Evolutionary conservation across 2,329 filamentous ascomycete genomes (phyloP).

Genomic region (Escovopsis sp.): DNA sequence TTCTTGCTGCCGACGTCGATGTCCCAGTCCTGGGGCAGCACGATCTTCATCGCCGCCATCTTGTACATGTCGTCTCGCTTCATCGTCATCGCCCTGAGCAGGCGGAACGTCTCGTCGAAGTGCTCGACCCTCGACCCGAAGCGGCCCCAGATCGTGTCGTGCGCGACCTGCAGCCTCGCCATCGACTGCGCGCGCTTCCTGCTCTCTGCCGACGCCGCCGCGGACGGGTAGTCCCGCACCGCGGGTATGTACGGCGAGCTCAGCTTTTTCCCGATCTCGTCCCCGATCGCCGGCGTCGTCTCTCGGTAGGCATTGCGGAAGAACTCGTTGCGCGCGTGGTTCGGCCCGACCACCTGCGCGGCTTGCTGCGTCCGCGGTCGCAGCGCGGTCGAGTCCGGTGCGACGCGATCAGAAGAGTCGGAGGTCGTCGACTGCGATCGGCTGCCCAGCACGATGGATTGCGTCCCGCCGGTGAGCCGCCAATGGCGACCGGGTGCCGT

Average conservation of each 20-base stretch:
- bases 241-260: conserved; percentile 15
- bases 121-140: conserved; percentile 17
- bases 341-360: conserved; percentile 2
- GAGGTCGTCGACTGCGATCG: conserved; percentile 1
- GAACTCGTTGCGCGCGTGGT: conserved; percentile 13
- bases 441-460: background rate
- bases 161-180: conserved; percentile 22
- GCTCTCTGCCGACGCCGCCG: conserved; percentile 11
- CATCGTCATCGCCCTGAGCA: conserved; percentile 24
- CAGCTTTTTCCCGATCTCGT: conserved; percentile 9
- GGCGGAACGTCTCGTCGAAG: conserved; percentile 26
- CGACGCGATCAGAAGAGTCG: background rate
- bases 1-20: conserved; percentile 20
- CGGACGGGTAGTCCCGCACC: conserved; percentile 15
- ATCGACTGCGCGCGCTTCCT: conserved; percentile 9
- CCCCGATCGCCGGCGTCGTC: conserved; percentile 8
- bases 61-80: conserved; percentile 16
- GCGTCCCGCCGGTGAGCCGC: conserved; percentile 1
- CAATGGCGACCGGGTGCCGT: conserved; percentile 9
- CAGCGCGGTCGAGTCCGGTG: conserved; percentile 3
- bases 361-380: background rate
- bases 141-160: conserved; percentile 19
- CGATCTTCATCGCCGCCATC: conserved; percentile 22
- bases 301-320: conserved; percentile 17
- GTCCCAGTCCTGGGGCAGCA: conserved; percentile 21